Base-by-base conservation (phyloP, 1,284 basidiomycete genomes). In the Boletus smithii region DNA sequence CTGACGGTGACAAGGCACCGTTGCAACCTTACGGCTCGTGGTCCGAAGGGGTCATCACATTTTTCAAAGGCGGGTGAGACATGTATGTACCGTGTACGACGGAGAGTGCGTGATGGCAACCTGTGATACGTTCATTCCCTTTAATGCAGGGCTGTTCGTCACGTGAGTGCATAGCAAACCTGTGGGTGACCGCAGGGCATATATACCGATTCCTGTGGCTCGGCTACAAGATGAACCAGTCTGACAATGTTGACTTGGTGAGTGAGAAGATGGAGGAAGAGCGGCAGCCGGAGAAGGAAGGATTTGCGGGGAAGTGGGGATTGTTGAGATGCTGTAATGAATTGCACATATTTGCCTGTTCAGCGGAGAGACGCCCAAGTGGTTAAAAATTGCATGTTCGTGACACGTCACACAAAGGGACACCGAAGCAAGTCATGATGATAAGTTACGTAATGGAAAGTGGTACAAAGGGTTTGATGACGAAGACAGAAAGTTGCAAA, bases 71-170 rank as follows among this genome's bases (percentile, higher is more conserved):
- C 44, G 23, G 35, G 30, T 37, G 42, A 35, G 4, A 24, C 5
- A n/a, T n/a, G n/a, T n/a, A n/a, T n/a, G n/a, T n/a, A n/a, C n/a
- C n/a, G 23, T 16, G 16, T 17, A 29, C 10, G 26, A 16, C 14
- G 23, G 30, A 33, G 38, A 9, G 10, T 18, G 24, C 17, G 7
- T 4, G 40, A 42, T 41, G n/a, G 9, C n/a, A 29, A 20, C 20
- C 20, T 20, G 86, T 57, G 85, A 88, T 63, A 74, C 82, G 0
- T 83, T 83, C 62, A 68, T 82, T 17, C 79, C 81, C 2, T 80
- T 73, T 56, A 80, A 72, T 42, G 70, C 70, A 53, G 80, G 78
- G 56, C 75, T 71, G 13, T 89, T 88, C 62, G 73, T 87, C 52
- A 85, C 83, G 61, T 75, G 58, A 51, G 72, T 62, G 68, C 8